Evolutionary conservation across 2,329 filamentous ascomycete species (phyloP), one percentile per base, ranked within the genome.

Genomic region (Exserohilum turcica): DNA sequence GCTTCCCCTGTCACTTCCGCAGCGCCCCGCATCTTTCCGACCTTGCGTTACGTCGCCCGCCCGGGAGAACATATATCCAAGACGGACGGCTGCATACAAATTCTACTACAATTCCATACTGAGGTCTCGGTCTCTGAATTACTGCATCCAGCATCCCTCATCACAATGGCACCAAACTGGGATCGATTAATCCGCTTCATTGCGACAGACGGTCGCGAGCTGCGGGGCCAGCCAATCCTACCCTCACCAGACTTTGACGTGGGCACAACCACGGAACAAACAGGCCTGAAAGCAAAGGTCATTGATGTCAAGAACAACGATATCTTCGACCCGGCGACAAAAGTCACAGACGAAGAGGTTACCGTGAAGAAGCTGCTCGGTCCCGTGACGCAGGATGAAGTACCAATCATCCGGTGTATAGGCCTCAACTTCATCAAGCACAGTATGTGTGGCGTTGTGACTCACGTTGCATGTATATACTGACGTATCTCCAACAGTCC

Each of bases 401-500:
- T 86, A 0, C 80, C 82, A 0, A 83, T 85, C 37, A 63, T 87
- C 3, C 72, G 83, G 16, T 86, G 84, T 58, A 79, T 86, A 10
- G 84, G 84, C 0, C 64, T 86, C 24, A 86, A 87, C 61, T 86
- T 86, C 60, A 78, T 78, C 33, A 84, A 81, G 47, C 84, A 86
- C 60, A 82, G 72, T 74, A 61, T 10, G 5, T 24, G 18, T 9
- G 12, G 31, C 24, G 37, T 13, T 29, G 10, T 15, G 9, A 12
- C 6, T 12, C n/a, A 13, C 16, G n/a, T n/a, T 19, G 6, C n/a
- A 29, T 6, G 2, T 7, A 13, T 5, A 19, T 15, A 19, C 19
- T 21, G 8, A 43, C 33, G 42, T 3, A 48, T 6, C 31, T 21
- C 24, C 32, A 4, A 6, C 43, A 83, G 81, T 84, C 61, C 74